A percentile compares a stretch with the other conserved stretches of the same genome.
phyloP scores from a whole-genome alignment of 176 grass and related monocot genomes.

The Areca catechu region DNA sequence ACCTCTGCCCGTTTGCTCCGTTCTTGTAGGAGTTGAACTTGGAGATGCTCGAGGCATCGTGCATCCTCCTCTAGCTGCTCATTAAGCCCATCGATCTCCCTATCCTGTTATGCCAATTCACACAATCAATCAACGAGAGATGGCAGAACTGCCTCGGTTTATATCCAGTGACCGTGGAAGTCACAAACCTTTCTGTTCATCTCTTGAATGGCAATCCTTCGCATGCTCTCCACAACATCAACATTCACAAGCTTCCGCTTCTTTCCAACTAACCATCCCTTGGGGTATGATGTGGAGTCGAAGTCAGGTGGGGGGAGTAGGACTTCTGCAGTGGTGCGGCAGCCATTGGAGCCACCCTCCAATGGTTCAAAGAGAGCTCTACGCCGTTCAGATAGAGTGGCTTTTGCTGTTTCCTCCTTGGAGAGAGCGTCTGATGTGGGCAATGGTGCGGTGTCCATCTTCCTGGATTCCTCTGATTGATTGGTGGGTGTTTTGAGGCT shows the following conservation, averaged over 20 bases:
- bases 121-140: neutral
- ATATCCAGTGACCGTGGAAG: neutral
- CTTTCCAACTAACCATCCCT: conserved; percentile 92
- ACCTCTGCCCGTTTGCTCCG: conserved; percentile 66
- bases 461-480: conserved; percentile 13
- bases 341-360: conserved; percentile 28
- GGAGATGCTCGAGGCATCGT: conserved; percentile 66
- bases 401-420: conserved; percentile 24
- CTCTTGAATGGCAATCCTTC: conserved; percentile 81
- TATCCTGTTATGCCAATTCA: conserved; percentile 45
- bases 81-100: conserved; percentile 82
- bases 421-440: conserved; percentile 12
- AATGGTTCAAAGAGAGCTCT: conserved; percentile 84
- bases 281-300: conserved; percentile 62
- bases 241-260: conserved; percentile 97
- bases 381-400: conserved; percentile 59
- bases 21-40: conserved; percentile 65
- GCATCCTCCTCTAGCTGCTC: conserved; percentile 94
- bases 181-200: conserved; percentile 97
- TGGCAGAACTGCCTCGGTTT: too few relatives aligned
- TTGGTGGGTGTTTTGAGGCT: conserved; percentile 3
- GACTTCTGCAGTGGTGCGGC: conserved; percentile 35
- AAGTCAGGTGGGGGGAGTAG: conserved; percentile 96
- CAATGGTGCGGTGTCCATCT: conserved; percentile 1
- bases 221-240: conserved; percentile 98